These are phyloP conservation scores for Neoarthrinium moseri DNA, from an alignment of 2,329 filamentous ascomycete species.

Conservation along the genomic window DNA sequence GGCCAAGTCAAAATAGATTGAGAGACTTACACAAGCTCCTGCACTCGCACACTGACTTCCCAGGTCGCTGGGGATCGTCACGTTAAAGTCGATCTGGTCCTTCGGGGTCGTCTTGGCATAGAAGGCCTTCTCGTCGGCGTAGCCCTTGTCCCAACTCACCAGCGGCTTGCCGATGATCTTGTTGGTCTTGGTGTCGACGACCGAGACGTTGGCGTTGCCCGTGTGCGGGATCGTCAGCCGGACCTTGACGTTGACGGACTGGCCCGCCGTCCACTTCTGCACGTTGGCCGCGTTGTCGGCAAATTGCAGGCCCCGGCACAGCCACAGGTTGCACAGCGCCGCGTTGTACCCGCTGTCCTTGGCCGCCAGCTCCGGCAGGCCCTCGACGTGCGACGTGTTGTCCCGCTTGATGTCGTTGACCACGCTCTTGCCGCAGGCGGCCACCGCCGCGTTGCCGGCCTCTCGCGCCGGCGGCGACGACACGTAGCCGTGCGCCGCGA, in stretches of 20 bases:
- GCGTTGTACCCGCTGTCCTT: slow-evolving; percentile 21
- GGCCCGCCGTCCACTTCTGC: slow-evolving; percentile 37
- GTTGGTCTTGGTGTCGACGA: slow-evolving; percentile 44
- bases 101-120: slow-evolving; percentile 22
- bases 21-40: slow-evolving; percentile 26
- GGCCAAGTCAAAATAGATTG: too few species aligned
- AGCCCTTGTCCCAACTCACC: slow-evolving; percentile 23
- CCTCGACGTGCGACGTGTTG: slow-evolving; percentile 29
- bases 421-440: slow-evolving; percentile 23
- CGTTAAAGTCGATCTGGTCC: slow-evolving; percentile 27
- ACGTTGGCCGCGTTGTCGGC: slow-evolving; percentile 36
- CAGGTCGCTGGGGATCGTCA: slow-evolving; percentile 25
- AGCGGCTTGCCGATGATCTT: slow-evolving; percentile 33
- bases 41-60: slow-evolving; percentile 21
- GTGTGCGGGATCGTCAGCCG: slow-evolving; percentile 45
- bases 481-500: slow-evolving; percentile 25
- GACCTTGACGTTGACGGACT: slow-evolving; percentile 39
- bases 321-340: slow-evolving; percentile 31
- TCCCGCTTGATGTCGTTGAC: slow-evolving; percentile 22
- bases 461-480: slow-evolving; percentile 19
- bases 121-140: slow-evolving; percentile 26
- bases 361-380: slow-evolving; percentile 27
- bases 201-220: slow-evolving; percentile 46
- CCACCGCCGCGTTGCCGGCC: slow-evolving; percentile 19
- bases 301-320: slow-evolving; percentile 39